A percentile compares a stretch with the other conserved stretches of the same genome.
Conservation (phyloP, 169 alveolate genomes). For the Cystoisospora suis region DNA sequence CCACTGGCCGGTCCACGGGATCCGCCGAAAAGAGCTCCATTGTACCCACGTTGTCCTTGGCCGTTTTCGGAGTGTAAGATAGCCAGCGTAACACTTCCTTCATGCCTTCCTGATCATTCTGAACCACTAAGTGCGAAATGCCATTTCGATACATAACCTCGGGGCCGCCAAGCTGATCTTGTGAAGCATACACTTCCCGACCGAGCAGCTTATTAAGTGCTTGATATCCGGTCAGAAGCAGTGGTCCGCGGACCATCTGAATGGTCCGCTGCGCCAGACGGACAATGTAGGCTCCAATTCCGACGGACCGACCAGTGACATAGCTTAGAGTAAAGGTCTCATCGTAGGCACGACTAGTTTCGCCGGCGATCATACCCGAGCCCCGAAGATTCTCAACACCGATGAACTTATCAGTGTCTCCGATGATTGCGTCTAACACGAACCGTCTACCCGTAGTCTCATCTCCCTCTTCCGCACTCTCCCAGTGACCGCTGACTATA, state of each 20-base stretch:
- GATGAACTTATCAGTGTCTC: conserved; percentile 45
- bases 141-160: conserved; percentile 88
- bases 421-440: conserved; percentile 57
- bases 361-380: conserved; percentile 88
- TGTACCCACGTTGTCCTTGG: conserved; percentile 58
- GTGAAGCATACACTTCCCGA: conserved; percentile 83
- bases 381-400: conserved; percentile 87
- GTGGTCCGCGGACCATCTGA: conserved; percentile 81
- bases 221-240: conserved; percentile 86
- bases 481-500: conserved; percentile 54
- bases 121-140: conserved; percentile 83
- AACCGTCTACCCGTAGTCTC: conserved; percentile 37
- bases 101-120: conserved; percentile 82
- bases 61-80: conserved; percentile 75
- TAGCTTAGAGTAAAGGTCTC: conserved; percentile 84
- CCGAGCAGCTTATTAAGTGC: conserved; percentile 87
- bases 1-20: conserved; percentile 72
- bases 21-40: conserved; percentile 51
- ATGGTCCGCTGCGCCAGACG: conserved; percentile 86
- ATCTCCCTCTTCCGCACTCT: neutral
- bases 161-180: conserved; percentile 89
- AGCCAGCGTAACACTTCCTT: conserved; percentile 81
- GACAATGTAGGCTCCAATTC: conserved; percentile 88
- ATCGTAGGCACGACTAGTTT: conserved; percentile 86
- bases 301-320: conserved; percentile 87